Base-by-base conservation (phyloP, 192 early-diverging fungal genomes). In the Umbelopsis sp. region DNA sequence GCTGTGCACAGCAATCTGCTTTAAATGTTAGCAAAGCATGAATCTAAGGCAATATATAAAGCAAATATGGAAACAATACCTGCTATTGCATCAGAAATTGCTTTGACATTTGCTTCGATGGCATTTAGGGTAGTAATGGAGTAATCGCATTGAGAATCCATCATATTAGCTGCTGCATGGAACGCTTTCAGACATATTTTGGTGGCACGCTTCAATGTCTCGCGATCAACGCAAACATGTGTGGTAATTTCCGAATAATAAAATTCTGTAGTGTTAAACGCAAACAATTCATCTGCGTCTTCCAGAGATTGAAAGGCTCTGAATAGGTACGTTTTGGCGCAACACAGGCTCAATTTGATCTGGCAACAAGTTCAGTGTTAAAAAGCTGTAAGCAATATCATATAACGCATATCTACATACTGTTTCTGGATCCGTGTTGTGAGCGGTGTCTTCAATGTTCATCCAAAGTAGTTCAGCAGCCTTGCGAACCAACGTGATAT, bases 401-500 rank as follows among this genome's bases (percentile, higher is more conserved):
- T 35, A 4, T 61, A 0, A 13, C 5, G 12, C 25, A 18, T 16
- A 35, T 33, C 3, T 49, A 41, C 37, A 41, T 41, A 41, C 37
- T 10, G 37, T 41, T 41, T 41, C 37, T 6, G 37, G 37, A 41
- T 41, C 37, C 6, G 37, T 10, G 10, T 6, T 41, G 37, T 41
- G 37, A 41, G 10, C 30, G 12, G 27, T 61, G 5, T 27, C 30
- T 7, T 35, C 25, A 10, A 35, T 25, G 13, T 61, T 61, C 13
- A 25, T 61, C 55, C 55, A 61, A 3, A 61, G 2, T 35, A 61
- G 55, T 18, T 61, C 55, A 25, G 33, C 5, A 25, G 27, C 25
- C 33, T 61, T 61, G 55, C 55, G 55, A 35, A 61, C 18, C 7
- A 35, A 25, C 13, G 30, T 61, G 2, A 61, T 61, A 61, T 61